Evolutionary conservation across 768 basidiomycete genomes (phyloP).

Genomic region (Boletus rufocinnamomeus): DNA sequence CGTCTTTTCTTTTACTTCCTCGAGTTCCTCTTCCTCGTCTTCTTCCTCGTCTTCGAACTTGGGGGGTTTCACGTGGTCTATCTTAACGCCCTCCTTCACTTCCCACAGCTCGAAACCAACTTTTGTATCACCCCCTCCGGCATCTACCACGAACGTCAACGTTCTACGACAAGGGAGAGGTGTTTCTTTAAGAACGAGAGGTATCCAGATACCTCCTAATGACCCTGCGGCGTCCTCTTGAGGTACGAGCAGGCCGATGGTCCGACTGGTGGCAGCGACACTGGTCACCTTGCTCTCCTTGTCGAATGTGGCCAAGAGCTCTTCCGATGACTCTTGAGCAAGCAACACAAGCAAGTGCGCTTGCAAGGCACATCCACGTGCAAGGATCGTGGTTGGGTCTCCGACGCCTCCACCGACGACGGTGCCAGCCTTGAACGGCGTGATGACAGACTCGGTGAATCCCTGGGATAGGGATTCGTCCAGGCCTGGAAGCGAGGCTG

Average conservation of each 20-base stretch:
- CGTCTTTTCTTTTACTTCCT: constrained; percentile 65
- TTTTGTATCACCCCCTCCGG: constrained; percentile 38
- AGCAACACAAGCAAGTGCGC: constrained; percentile 61
- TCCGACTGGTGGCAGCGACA: constrained; percentile 58
- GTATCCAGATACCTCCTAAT: constrained; percentile 66
- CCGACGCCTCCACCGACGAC: constrained; percentile 72
- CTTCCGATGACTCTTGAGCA: constrained; percentile 48
- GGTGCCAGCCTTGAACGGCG: constrained; percentile 66
- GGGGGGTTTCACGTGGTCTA: constrained; percentile 56
- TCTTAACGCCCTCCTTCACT: constrained; percentile 62
- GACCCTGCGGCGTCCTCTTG: constrained; percentile 38
- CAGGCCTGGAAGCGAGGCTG: constrained; percentile 71
- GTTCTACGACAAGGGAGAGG: constrained; percentile 66
- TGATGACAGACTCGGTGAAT: constrained; percentile 61
- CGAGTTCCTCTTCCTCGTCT: constrained; percentile 61
- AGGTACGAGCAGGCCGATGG: constrained; percentile 70
- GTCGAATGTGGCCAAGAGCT: constrained; percentile 53
- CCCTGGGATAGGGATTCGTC: constrained; percentile 57
- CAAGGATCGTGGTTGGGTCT: constrained; percentile 77
- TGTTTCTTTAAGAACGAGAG: constrained; percentile 69
- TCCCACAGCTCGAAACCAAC: constrained; percentile 80
- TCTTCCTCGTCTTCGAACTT: constrained; percentile 48
- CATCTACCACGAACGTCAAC: constrained; percentile 57
- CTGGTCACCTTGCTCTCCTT: constrained; percentile 42
- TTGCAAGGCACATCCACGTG: constrained; percentile 76